Evolutionary conservation across 768 basidiomycete genomes (phyloP), one percentile per base, ranked within the genome.

Genomic region (Macrolepiota fuliginosa): DNA sequence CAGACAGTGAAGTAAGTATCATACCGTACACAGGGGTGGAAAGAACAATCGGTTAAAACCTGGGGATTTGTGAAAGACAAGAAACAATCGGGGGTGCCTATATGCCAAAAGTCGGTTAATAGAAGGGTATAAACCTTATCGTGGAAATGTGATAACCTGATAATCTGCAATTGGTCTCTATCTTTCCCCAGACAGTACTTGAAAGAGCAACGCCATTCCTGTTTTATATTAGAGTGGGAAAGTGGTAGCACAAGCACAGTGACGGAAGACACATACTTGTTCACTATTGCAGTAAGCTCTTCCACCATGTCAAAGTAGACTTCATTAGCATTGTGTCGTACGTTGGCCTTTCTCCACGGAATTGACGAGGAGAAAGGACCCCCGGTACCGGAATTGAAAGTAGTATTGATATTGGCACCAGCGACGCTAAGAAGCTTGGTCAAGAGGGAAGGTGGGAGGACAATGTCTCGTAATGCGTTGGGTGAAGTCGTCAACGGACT

Each of bases 1-100:
- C 64, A 58, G 49, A 32, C 19, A 27, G 19, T 24, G 24, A 51
- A 25, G 27, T 56, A 17, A 58, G 24, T 40, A 11, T 71, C 84
- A 61, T 72, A 93, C 93, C 96, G 83, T 59, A 98, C 88, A 71
- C 94, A 97, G 32, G 95, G 87, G 71, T 98, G 96, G 73, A 98
- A 96, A 1, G 91, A 85, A 64, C 89, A 90, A 66, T 96, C 92
- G 1, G 78, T 79, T 67, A 95, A 76, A 32, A 85, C 81, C 66
- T 84, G 84, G 0, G 91, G 82, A 70, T 92, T 94, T 6, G 84
- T 80, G 70, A 96, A 91, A 13, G 82, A 85, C 61, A 96, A 72
- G 1, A 87, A 77, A 56, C 96, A 81, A 68, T 97, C 96, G n/a
- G 96, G 96, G 47, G 89, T 95, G 49, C 94, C 95, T 89, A 71